Evolutionary conservation across 129 eudicot genomes (phyloP).

Genomic region (Lonicera japonica): DNA sequence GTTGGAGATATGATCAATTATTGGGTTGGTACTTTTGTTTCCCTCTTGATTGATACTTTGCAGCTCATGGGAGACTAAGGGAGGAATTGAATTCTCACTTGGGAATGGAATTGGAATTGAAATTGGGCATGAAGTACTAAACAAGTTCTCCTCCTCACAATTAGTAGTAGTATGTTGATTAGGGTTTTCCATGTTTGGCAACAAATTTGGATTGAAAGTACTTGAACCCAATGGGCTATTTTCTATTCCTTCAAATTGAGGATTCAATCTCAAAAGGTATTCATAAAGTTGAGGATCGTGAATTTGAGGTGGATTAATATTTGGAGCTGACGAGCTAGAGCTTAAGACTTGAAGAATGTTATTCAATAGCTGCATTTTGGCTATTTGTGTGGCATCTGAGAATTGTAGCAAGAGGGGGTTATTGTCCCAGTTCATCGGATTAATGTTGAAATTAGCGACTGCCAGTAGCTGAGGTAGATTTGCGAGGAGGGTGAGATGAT

Average conservation of each 20-base stretch:
- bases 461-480: slow-evolving; percentile 43
- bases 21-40: background rate
- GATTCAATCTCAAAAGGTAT: background rate
- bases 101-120: background rate
- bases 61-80: slow-evolving; percentile 15
- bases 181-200: slow-evolving; percentile 1
- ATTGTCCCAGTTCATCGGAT: slow-evolving; percentile 6
- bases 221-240: background rate
- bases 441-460: slow-evolving; percentile 7
- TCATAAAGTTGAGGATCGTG: slow-evolving; percentile 6
- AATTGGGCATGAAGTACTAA: background rate
- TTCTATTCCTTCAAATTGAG: background rate
- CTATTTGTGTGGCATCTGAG: slow-evolving; percentile 25
- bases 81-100: slow-evolving; percentile 18
- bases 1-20: background rate
- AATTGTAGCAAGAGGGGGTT: slow-evolving; percentile 1
- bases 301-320: background rate
- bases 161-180: background rate
- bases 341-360: slow-evolving; percentile 25
- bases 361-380: slow-evolving; percentile 19
- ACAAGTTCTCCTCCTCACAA: background rate
- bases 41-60: slow-evolving; percentile 1
- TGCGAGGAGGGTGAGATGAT: slow-evolving; percentile 30
- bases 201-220: background rate
- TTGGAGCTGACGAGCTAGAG: slow-evolving; percentile 4